phyloP scores from a whole-genome alignment of 2,329 filamentous ascomycete genomes.

The Hyphodiscus sp. region DNA sequence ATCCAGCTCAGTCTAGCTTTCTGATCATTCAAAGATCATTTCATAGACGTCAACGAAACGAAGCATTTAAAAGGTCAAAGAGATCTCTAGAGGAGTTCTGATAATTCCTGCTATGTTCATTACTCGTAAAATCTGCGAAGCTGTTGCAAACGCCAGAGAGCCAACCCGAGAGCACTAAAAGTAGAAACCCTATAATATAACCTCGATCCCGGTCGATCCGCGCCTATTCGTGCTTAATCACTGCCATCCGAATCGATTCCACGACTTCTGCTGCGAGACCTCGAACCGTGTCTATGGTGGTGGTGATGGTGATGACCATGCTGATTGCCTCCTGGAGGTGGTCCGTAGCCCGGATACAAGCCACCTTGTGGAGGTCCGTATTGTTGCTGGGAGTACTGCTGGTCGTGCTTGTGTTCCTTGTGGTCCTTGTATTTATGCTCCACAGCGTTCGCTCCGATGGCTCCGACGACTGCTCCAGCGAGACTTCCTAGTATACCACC shows the following conservation, averaged over 20 bases:
- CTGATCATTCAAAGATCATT: too few species aligned
- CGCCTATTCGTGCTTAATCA: constrained; percentile 11
- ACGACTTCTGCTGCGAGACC: constrained; percentile 11
- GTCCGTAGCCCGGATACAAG: constrained; percentile 12
- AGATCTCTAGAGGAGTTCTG: background rate
- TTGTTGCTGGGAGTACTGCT: constrained; percentile 17
- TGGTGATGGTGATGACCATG: constrained; percentile 11
- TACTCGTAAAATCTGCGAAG: background rate
- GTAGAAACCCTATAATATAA: background rate
- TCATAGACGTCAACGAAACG: background rate
- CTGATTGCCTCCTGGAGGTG: background rate
- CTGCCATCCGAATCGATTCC: constrained; percentile 13
- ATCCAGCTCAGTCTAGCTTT: too few species aligned
- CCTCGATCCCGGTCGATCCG: background rate
- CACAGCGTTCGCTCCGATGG: constrained; percentile 47
- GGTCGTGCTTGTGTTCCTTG: constrained; percentile 30
- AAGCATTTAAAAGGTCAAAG: background rate
- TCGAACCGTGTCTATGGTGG: constrained; percentile 13
- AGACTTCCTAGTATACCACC: constrained; percentile 47
- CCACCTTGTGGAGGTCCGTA: constrained; percentile 6
- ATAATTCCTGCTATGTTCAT: constrained; percentile 2
- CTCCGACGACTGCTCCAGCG: constrained; percentile 46
- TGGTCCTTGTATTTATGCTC: constrained; percentile 37
- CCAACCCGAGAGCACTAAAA: background rate
- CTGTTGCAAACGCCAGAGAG: background rate